Conservation (phyloP, 768 basidiomycete genomes). For the Psilocybe azurescens region DNA sequence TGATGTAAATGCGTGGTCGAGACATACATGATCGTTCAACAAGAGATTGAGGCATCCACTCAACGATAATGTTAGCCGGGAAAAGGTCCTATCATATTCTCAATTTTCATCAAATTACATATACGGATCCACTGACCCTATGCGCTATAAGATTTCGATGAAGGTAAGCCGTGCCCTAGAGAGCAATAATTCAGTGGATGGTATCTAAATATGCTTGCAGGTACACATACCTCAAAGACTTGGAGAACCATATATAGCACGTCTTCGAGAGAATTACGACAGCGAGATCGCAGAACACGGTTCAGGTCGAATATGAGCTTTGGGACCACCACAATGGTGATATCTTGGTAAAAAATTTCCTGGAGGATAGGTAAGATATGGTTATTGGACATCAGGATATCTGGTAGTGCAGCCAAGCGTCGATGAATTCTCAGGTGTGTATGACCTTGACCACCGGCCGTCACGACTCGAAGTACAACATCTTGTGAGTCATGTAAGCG, state of each 20-base stretch:
- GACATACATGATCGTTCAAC: neutral
- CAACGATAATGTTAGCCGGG: slow-evolving; percentile 9
- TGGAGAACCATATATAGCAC: slow-evolving; percentile 13
- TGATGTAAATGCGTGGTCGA: slow-evolving; percentile 16
- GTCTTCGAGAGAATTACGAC: slow-evolving; percentile 11
- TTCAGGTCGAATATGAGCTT: neutral
- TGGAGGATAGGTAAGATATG: slow-evolving; percentile 6
- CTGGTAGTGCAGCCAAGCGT: neutral
- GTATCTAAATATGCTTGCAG: too few species aligned
- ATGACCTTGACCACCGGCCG: slow-evolving; percentile 2
- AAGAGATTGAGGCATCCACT: slow-evolving; percentile 13
- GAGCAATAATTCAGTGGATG: too few species aligned
- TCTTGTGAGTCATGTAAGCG: neutral
- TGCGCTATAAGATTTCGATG: slow-evolving; percentile 12
- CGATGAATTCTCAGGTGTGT: neutral
- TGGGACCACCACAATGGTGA: slow-evolving; percentile 1
- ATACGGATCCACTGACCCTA: neutral
- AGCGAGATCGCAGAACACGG: too few species aligned
- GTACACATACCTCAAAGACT: slow-evolving; percentile 13
- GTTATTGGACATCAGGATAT: slow-evolving; percentile 3
- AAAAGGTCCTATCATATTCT: slow-evolving; percentile 11
- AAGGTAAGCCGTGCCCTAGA: slow-evolving; percentile 8
- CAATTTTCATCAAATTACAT: neutral
- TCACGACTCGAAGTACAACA: slow-evolving; percentile 3
- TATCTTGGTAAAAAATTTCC: slow-evolving; percentile 6